Percentiles rank a stretch among this genome's conserved stretches.
phyloP scores from a whole-genome alignment of 148 eudicot species.

The Rhododendron ovatum region DNA sequence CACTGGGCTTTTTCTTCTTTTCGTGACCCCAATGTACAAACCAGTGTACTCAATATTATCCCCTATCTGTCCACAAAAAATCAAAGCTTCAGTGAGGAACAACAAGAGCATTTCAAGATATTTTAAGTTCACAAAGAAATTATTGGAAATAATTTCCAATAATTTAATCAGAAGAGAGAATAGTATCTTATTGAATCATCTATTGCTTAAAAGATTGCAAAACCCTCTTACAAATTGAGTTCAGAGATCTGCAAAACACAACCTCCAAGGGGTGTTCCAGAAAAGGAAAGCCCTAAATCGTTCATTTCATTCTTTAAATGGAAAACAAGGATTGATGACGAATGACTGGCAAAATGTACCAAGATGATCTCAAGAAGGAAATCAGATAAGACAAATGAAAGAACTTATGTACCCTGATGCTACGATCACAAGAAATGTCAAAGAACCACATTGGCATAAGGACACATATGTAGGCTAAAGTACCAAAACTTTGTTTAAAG shows the following conservation, averaged over 20 bases:
- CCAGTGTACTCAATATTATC: conserved; percentile 32
- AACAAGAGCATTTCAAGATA: background rate
- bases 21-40: conserved; percentile 65
- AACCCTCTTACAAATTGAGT: background rate
- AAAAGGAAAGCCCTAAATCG: background rate
- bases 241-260: background rate
- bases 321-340: background rate
- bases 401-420: background rate
- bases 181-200: background rate
- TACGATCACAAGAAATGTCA: background rate
- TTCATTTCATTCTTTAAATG: background rate
- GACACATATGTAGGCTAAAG: background rate
- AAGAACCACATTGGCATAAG: background rate
- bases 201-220: conserved; percentile 1
- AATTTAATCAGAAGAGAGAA: background rate
- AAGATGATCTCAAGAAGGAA: background rate
- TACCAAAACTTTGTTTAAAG: background rate
- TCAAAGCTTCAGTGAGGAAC: background rate
- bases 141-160: background rate
- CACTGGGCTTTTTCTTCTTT: conserved; percentile 70
- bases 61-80: conserved; percentile 45
- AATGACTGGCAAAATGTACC: background rate
- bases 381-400: background rate
- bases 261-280: background rate
- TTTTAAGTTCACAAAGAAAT: background rate